Evolutionary conservation across 108 stramenopile species (phyloP).

Genomic region (Thalassiosira profunda): DNA sequence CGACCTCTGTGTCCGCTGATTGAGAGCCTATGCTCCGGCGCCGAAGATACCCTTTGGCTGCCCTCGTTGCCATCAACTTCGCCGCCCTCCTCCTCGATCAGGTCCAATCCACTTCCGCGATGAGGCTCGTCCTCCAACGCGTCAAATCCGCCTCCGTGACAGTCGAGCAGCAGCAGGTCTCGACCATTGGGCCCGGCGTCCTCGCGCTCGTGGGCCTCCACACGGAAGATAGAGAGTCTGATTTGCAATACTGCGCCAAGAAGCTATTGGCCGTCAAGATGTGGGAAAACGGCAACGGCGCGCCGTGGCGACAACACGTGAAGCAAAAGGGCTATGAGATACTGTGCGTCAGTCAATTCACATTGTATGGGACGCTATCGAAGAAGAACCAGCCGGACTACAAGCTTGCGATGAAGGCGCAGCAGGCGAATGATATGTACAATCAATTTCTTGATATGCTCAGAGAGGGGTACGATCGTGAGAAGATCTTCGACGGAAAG

Average conservation of each 20-base stretch:
- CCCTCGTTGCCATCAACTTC: too few relatives aligned
- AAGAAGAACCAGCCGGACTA: conserved; percentile 92
- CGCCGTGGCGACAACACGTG: conserved; percentile 77
- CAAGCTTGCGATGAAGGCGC: conserved; percentile 83
- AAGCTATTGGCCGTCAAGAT: conserved; percentile 72
- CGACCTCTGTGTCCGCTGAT: too few relatives aligned
- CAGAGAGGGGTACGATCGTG: conserved; percentile 56
- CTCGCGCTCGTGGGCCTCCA: conserved; percentile 84
- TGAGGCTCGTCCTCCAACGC: conserved; percentile 87
- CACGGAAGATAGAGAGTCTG: conserved; percentile 64
- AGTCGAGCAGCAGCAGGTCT: conserved; percentile 64
- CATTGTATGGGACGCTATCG: conserved; percentile 80
- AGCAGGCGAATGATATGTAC: conserved; percentile 70
- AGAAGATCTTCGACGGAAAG: conserved; percentile 75
- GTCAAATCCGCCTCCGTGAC: conserved; percentile 92
- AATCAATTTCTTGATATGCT: conserved; percentile 68
- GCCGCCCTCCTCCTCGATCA: background rate
- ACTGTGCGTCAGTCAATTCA: conserved; percentile 89
- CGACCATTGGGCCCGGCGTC: conserved; percentile 80
- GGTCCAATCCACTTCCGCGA: conserved; percentile 37
- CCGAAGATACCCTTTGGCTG: too few relatives aligned
- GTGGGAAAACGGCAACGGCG: conserved; percentile 81
- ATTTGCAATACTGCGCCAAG: conserved; percentile 80
- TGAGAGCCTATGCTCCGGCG: too few relatives aligned
- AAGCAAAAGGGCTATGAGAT: conserved; percentile 72